These are phyloP conservation scores for Auricularia heimuer DNA, from an alignment of 768 basidiomycete species.

Conservation along the genomic window DNA sequence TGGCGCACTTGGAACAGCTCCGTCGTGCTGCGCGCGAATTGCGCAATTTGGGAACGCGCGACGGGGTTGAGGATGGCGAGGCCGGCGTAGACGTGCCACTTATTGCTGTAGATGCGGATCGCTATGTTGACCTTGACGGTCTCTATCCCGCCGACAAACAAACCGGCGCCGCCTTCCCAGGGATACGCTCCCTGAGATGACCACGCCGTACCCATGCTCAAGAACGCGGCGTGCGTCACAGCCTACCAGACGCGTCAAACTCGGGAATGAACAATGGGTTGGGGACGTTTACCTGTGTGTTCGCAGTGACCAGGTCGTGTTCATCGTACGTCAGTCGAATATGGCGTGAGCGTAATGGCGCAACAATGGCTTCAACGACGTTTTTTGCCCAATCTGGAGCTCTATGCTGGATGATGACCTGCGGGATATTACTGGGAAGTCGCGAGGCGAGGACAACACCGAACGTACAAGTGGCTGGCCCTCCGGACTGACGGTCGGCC, in stretches of 20 bases:
- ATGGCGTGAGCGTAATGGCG: constrained; percentile 70
- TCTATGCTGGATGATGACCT: constrained; percentile 87
- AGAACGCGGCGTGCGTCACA: constrained; percentile 94
- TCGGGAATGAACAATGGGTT: background rate
- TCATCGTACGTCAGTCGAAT: constrained; percentile 95
- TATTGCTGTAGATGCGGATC: constrained; percentile 90
- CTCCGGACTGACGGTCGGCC: constrained; percentile 75
- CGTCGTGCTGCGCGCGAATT: constrained; percentile 75
- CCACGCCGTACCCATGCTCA: constrained; percentile 99
- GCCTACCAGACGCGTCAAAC: constrained; percentile 30
- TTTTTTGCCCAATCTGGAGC: constrained; percentile 60
- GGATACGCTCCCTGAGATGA: constrained; percentile 66
- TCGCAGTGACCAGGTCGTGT: constrained; percentile 92
- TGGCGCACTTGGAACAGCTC: constrained; percentile 59
- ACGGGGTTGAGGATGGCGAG: constrained; percentile 95
- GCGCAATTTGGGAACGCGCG: constrained; percentile 80
- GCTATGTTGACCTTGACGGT: constrained; percentile 94
- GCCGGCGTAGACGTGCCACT: constrained; percentile 99
- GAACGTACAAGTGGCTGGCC: constrained; percentile 79
- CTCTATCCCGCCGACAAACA: constrained; percentile 95
- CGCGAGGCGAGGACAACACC: background rate
- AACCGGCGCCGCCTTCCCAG: constrained; percentile 73
- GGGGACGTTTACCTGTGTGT: constrained; percentile 55
- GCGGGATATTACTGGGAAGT: constrained; percentile 1
- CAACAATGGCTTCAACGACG: constrained; percentile 75